Conservation (phyloP, 192 early-diverging fungal genomes). For the Oehlia diaphana region DNA sequence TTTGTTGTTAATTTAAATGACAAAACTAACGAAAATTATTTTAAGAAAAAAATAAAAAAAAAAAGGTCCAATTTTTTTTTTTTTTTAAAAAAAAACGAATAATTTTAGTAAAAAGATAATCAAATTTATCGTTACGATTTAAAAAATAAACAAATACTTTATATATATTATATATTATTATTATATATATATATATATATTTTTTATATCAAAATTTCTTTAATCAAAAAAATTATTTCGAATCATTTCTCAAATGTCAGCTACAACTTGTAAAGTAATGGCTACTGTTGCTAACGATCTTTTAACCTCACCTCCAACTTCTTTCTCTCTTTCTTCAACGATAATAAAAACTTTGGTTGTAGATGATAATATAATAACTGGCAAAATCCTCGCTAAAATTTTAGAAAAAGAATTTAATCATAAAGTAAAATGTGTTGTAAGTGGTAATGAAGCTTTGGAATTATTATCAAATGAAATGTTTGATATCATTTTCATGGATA, state of each 20-base stretch:
- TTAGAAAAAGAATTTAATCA: constrained; percentile 50
- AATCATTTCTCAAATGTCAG: background rate
- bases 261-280: background rate
- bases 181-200: too few relatives aligned
- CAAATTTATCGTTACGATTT: too few relatives aligned
- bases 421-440: constrained; percentile 40
- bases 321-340: background rate
- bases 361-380: constrained; percentile 71
- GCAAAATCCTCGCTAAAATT: constrained; percentile 54
- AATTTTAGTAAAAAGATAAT: too few relatives aligned
- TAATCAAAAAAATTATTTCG: too few relatives aligned
- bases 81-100: too few relatives aligned
- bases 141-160: too few relatives aligned
- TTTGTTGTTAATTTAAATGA: background rate
- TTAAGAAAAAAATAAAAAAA: background rate
- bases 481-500: constrained; percentile 67
- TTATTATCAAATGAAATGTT: constrained; percentile 36
- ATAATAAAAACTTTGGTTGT: constrained; percentile 51
- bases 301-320: background rate
- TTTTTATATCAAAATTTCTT: too few relatives aligned
- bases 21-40: background rate
- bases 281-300: background rate
- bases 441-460: constrained; percentile 52
- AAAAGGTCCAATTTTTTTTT: background rate
- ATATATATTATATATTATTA: too few relatives aligned